Base-by-base conservation (phyloP, 2,329 filamentous ascomycete genomes). In the Pseudopithomyces maydicus region DNA sequence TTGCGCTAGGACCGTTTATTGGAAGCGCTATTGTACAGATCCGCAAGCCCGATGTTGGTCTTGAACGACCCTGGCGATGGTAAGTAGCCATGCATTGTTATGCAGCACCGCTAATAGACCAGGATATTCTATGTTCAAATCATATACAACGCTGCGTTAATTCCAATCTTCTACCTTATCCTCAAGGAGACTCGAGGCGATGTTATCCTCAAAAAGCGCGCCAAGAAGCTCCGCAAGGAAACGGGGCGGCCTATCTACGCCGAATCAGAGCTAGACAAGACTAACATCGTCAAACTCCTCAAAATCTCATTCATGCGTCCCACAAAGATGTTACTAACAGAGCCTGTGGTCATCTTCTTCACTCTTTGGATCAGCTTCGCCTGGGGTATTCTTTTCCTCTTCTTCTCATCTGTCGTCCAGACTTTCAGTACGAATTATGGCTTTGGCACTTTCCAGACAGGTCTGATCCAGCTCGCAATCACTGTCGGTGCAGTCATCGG, bases 111-210 rank as follows among this genome's bases (percentile, higher is more conserved):
- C 26, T 20, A 45, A 19, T 19, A 32, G 62, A n/a, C 6, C 49
- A 78, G 76, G 77, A 79, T 79, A 44, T 80, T 76, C 61, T 79
- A 79, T 38, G 73, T 79, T 48, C 78, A 79, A 41, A 77, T 79
- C 41, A 77, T 78, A 51, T 79, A 78, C 57, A 78, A 79, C 33
- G 74, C 74, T 3, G 77, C 66, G 0, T 59, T 79, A 5, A 73
- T 80, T 1, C 77, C 77, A 0, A 56, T 79, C 6, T 79, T 80
- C 62, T 80, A 68, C 61, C 44, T 80, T 4, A 75, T 80, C 35
- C 72, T 80, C 19, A 68, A 70, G 8, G 78, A 80, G 54, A 79
- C 78, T 2, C 73, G 78, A 15, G 72, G 71, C 10, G 77, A 79
- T 52, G 76, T 80, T 14, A 78, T 80, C 42, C 65, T 80, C 5